Base-by-base conservation (phyloP, 331 rosid species). In the Malus hybrid region DNA sequence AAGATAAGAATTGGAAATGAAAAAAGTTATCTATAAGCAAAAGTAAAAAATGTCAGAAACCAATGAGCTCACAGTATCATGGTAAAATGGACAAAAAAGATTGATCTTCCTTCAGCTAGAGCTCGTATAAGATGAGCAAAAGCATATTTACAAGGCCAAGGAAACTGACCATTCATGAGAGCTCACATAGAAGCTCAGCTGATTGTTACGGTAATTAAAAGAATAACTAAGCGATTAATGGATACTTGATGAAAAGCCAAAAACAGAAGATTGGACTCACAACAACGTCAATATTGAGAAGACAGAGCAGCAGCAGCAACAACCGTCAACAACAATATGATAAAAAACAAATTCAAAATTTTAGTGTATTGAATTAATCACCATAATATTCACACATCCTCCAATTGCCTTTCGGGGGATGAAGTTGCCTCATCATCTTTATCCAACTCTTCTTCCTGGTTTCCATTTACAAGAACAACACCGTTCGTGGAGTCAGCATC, bases 401-500 rank as follows among this genome's bases (percentile, higher is more conserved):
- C 61, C 30, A 29, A 29, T 29, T 29, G 30, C 30, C 30, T 29
- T 29, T 29, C 2, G 30, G 30, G 30, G 30, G 30, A 29, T 29
- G 30, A 29, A 29, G 30, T 29, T 29, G 30, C 30, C 30, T 29
- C 30, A 2, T 29, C 30, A 29, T 29, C 30, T 29, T 29, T 29
- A 29, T 29, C 44, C 70, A 26, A 56, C 61, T 65, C 84, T 73
- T 70, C 82, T 44, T 53, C 78, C 68, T 79, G 78, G 63, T 65
- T 72, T 44, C 66, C 70, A 74, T 76, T 78, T 20, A 83, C 55
- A 70, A 75, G 28, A 61, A 77, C 79, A 36, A 77, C 66, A 61
- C 72, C 77, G 72, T 80, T 63, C 14, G 75, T 60, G n/a, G 80
- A 75, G 75, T 78, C 72, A 29, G 70, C 68, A 50, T 80, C 80